Evolutionary conservation across 164 flowering plant species (phyloP).

Genomic region (Taxillus chinensis): DNA sequence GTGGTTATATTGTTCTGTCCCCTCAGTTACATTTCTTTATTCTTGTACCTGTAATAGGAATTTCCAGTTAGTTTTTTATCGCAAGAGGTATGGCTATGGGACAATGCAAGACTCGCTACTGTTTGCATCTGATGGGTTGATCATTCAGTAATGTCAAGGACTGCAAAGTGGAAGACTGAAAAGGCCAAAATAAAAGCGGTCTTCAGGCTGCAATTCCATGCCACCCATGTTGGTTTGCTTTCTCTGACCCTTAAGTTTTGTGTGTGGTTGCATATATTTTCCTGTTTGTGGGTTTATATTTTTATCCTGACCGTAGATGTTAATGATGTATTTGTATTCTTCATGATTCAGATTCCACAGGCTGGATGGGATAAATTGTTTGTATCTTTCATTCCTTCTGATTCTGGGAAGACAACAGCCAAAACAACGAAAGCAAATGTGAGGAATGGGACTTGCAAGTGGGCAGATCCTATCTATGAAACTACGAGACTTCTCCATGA

Average conservation of each 20-base stretch:
- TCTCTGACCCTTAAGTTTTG: background rate
- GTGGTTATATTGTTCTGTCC: too few species aligned
- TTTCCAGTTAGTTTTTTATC: conserved; percentile 5
- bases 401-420: conserved; percentile 75
- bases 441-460: conserved; percentile 89
- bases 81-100: conserved; percentile 6
- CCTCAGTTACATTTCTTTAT: too few species aligned
- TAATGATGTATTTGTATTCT: background rate
- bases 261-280: background rate
- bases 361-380: conserved; percentile 93
- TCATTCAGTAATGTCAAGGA: conserved; percentile 58
- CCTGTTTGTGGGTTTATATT: background rate
- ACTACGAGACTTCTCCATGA: conserved; percentile 92
- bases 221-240: conserved; percentile 72
- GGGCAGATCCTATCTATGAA: conserved; percentile 98
- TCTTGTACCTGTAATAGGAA: background rate
- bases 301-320: background rate
- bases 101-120: conserved; percentile 17
- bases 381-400: conserved; percentile 79
- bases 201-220: conserved; percentile 93
- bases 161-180: conserved; percentile 80
- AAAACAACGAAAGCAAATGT: conserved; percentile 92
- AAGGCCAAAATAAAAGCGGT: conserved; percentile 93
- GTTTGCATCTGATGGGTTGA: conserved; percentile 13
- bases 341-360: conserved; percentile 65